Conservation (phyloP, 1,284 basidiomycete genomes). For the Coniferiporia weirii region DNA sequence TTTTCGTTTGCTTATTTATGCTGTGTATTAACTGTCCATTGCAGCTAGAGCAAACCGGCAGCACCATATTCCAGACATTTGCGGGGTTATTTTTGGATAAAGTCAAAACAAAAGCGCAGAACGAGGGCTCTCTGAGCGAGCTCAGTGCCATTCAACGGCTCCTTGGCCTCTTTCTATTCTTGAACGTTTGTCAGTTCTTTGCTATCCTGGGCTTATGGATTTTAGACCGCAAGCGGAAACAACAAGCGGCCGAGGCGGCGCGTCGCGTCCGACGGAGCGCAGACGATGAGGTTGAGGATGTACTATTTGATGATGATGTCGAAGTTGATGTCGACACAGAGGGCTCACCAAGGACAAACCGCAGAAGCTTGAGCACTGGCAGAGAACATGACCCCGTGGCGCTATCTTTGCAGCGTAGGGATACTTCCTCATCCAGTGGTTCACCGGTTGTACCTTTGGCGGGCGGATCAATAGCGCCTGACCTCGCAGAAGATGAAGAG, state of each 20-base stretch:
- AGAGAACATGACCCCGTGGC: conserved; percentile 1
- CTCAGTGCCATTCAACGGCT: conserved; percentile 43
- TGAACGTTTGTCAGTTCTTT: conserved; percentile 59
- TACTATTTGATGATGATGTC: too few species aligned
- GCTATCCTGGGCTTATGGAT: conserved; percentile 43
- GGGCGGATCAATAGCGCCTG: background rate
- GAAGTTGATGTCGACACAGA: conserved; percentile 12
- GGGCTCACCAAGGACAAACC: conserved; percentile 6
- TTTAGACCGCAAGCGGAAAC: conserved; percentile 37
- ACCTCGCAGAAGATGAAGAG: conserved; percentile 2
- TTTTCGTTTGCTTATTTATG: background rate
- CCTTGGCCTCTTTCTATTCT: conserved; percentile 58
- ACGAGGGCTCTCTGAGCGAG: conserved; percentile 21
- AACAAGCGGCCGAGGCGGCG: conserved; percentile 19
- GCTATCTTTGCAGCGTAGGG: conserved; percentile 5
- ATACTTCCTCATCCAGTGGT: conserved; percentile 1
- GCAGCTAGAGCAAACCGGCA: conserved; percentile 69
- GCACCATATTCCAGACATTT: conserved; percentile 56
- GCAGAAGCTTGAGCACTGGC: background rate
- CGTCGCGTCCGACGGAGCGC: background rate
- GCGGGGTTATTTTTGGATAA: conserved; percentile 17
- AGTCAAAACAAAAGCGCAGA: conserved; percentile 19
- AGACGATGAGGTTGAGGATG: conserved; percentile 1
- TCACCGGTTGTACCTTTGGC: background rate
- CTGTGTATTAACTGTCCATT: background rate